A percentile compares a stretch with the other conserved stretches of the same genome.
phyloP scores from a whole-genome alignment of 2,329 filamentous ascomycete species.

The Venturiaceae sp. region DNA sequence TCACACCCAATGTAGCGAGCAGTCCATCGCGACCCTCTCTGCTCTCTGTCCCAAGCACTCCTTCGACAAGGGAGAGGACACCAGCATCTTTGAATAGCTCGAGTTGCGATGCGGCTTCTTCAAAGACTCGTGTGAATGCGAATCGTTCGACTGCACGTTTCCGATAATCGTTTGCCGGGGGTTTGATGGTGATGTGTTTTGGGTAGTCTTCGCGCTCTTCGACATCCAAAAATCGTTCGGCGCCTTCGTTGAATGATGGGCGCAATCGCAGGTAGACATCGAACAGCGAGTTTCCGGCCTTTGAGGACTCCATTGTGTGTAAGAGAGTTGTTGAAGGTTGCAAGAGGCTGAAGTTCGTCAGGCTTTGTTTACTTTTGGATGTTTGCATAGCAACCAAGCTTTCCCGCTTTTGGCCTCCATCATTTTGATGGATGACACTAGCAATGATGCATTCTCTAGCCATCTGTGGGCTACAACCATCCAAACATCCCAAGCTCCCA shows the following conservation, averaged over 20 bases:
- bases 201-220: conserved; percentile 41
- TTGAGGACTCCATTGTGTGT: not conserved
- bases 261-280: conserved; percentile 82
- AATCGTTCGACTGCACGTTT: conserved; percentile 89
- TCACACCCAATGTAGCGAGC: conserved; percentile 85
- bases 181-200: conserved; percentile 42
- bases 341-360: not conserved
- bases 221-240: conserved; percentile 69
- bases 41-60: conserved; percentile 63
- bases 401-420: not conserved
- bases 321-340: not conserved
- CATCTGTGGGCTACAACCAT: too few species aligned
- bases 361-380: not conserved
- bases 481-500: too few species aligned
- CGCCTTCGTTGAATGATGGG: conserved; percentile 26
- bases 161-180: conserved; percentile 69
- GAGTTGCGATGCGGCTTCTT: conserved; percentile 73
- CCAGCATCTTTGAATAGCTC: conserved; percentile 78
- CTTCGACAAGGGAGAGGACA: conserved; percentile 66
- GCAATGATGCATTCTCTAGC: too few species aligned
- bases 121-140: conserved; percentile 86
- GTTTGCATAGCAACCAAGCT: not conserved
- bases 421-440: too few species aligned
- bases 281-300: conserved; percentile 45
- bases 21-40: conserved; percentile 80